A percentile compares a stretch with the other conserved stretches of the same genome.
These are phyloP conservation scores for Lactarius trivialis DNA, from an alignment of 768 basidiomycete genomes.

Conservation along the genomic window DNA sequence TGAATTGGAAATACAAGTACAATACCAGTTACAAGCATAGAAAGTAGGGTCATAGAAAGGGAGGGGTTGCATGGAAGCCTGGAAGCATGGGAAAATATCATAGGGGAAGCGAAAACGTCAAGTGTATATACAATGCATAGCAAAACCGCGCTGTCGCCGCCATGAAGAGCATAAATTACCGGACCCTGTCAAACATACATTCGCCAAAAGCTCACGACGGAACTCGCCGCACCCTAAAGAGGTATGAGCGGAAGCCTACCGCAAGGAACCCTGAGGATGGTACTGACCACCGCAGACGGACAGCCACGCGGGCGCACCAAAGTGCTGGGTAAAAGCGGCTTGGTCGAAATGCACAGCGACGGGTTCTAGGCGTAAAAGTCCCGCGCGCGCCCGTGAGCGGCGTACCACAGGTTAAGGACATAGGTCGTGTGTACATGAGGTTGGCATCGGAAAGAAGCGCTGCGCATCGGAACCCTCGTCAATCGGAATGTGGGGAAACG, in stretches of 20 bases:
- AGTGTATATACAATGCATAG: background rate
- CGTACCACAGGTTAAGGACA: constrained; percentile 5
- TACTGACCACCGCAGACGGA: background rate
- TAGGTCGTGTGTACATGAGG: constrained; percentile 15
- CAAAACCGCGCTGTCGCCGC: background rate
- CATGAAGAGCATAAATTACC: constrained; percentile 14
- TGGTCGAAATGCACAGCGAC: background rate
- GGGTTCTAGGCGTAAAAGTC: background rate
- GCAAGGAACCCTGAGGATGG: background rate
- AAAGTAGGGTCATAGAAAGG: background rate
- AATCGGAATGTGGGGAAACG: background rate
- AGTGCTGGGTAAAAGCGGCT: background rate
- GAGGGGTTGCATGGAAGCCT: background rate
- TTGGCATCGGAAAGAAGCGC: constrained; percentile 7
- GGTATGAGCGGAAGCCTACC: background rate
- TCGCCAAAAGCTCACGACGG: background rate
- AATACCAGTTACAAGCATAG: background rate
- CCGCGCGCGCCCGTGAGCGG: background rate
- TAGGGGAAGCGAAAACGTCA: background rate
- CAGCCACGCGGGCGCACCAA: background rate
- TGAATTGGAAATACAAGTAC: background rate
- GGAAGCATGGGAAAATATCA: background rate
- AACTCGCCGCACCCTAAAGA: background rate
- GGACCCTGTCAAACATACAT: background rate
- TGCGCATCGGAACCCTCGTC: constrained; percentile 5